Base-by-base conservation (phyloP, 2,329 filamentous ascomycete species). In the Sphaerulina populicola region DNA sequence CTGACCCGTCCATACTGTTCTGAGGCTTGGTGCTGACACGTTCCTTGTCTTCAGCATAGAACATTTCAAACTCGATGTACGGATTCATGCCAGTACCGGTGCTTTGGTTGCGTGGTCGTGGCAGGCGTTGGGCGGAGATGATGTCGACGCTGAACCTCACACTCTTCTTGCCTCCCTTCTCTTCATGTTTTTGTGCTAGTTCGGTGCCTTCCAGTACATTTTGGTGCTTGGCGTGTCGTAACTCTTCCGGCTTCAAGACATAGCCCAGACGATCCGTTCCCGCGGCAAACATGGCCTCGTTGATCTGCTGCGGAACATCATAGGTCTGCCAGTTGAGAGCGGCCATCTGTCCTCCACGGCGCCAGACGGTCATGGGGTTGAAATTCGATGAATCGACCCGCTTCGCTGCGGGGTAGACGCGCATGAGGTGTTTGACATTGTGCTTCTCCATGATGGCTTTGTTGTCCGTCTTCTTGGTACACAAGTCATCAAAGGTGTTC, bases 271-370 rank as follows among this genome's bases (percentile, higher is more conserved):
- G 81, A 70, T 96, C 93, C 10, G 79, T 83, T 39, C 88, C 88
- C 52, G 88, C 87, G 42, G 89, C 86, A 66, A 96, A 98, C 93
- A 98, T 97, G 64, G 93, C 93, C 60, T 93, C 86, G 67, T 97
- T 97, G 68, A 97, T 78, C 66, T 97, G 91, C 80, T 96, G 93
- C 41, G 90, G 88, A 14, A 94, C 77, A 65, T 97, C 93, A 64
- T 94, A 96, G 0, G 90, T 97, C 71, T 98, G 93, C 91, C 93
- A 97, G 71, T 98, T 98, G 56, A 97, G 76, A 0, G 93, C 93
- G 11, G 86, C 89, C 91, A 98, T 97, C 70, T 98, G 93, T 14
- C 96, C 93, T 30, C 93, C 93, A 39, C 88, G 83, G 46, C 91
- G 83, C 93, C 93, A 98, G 66, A 93, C 94, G 56, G 85, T 83